Base-by-base conservation (phyloP, 2,329 filamentous ascomycete genomes). In the Neonectria ditissima region DNA sequence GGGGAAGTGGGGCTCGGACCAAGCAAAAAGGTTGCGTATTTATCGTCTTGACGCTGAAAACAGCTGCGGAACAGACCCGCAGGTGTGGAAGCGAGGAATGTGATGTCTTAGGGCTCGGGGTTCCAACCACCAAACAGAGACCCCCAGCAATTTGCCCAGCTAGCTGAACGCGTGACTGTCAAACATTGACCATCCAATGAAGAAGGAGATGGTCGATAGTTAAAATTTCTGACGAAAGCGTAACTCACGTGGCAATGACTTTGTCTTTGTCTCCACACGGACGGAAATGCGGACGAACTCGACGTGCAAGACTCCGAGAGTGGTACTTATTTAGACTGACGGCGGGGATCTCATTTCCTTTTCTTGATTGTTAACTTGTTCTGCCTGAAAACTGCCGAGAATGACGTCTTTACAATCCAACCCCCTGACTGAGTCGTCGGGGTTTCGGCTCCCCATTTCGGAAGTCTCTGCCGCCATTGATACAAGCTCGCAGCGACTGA, bases 401-500 rank as follows among this genome's bases (percentile, higher is more conserved):
- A 48, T 48, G 45, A 10, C 45, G 9, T 48, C 45, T 2, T 30
- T n/a, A n/a, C 16, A 48, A n/a, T 20, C 37, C 11, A n/a, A 4
- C 9, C n/a, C 11, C 37, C 16, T 10, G n/a, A 9, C 45, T 28
- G n/a, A 2, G 8, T 28, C 26, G 10, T 48, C 45, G 4, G 30
- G 4, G 1, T n/a, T 10, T n/a, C 4, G 4, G 8, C 45, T 48
- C n/a, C 45, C 45, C 26, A 32, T 30, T 10, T 20, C n/a, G n/a
- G 26, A 52, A 5, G 53, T 56, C 41, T 34, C 41, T 2, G 18
- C 30, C 13, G 44, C 55, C 5, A 50, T 58, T 8, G 44, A 37
- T 9, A 13, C 20, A 16, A 30, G 44, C 18, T 44, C 56, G 9
- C 34, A 52, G 4, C 10, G 63, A 70, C 54, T 48, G 26, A 48